Base-by-base conservation (phyloP, 2,329 filamentous ascomycete species). In the Ophiocordyceps camponoti-leonardi region DNA sequence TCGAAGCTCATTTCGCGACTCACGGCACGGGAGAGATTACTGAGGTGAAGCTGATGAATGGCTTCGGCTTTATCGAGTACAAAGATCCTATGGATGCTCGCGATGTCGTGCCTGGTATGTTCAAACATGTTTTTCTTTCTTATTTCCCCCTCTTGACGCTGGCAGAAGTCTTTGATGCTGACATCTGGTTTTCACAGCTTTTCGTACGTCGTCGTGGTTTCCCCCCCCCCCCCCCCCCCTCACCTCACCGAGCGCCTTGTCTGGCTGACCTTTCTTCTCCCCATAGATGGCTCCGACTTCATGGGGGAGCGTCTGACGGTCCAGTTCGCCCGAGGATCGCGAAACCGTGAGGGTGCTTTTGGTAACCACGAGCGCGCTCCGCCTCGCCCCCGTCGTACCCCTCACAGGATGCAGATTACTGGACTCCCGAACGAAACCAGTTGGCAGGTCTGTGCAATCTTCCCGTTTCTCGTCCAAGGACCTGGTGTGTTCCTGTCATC, bases 1-100 rank as follows among this genome's bases (percentile, higher is more conserved):
- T 98, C 64, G 88, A 96, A 69, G 79, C 81, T 58, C 90, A 96
- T 67, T 98, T 98, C 69, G 82, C 82, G 64, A 86, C 81, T 60
- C 87, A 95, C 79, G 92, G 90, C 62, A 90, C 87, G 56, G 92
- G 92, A 65, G 87, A 94, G 65, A 96, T 98, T 63, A 92, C 84
- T 55, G 92, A 98, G 71, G 90, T 98, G 71, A 98, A 98, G 73
- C 79, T 98, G 52, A 98, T 98, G 92, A 96, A 94, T 63, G 92
- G 92, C 60, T 98, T 98, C 62, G 92, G 92, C 63, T 98, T 98
- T 72, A 94, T 98, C 63, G 92, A 98, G 67, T 98, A 96, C 68
- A 93, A 95, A 67, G 92, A 96, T 69, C 80, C 87, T 48, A 86
- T 95, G 83, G 92, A 98, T 69, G 92, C 92, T 55, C 84, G 90